Percentiles rank a stretch among this genome's conserved stretches.
phyloP scores from a whole-genome alignment of 768 basidiomycete genomes.

The Infundibulicybe gibba region DNA sequence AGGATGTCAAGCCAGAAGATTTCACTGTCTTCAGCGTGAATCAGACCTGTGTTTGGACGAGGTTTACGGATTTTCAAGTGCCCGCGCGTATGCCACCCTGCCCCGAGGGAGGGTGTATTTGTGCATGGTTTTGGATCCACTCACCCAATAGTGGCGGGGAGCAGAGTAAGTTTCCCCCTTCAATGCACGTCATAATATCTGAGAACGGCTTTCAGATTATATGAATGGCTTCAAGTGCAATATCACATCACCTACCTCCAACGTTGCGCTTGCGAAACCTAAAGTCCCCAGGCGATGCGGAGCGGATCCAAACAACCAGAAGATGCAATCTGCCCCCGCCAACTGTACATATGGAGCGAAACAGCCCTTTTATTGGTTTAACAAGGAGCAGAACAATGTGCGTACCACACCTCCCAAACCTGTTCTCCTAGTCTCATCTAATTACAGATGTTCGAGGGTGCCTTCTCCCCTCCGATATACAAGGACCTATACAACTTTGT shows the following conservation, averaged over 20 bases:
- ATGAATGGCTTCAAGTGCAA: constrained; percentile 77
- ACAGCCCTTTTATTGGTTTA: constrained; percentile 69
- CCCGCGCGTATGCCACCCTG: constrained; percentile 68
- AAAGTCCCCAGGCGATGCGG: constrained; percentile 66
- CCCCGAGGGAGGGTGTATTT: constrained; percentile 58
- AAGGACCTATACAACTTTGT: constrained; percentile 66
- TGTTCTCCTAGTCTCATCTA: background rate
- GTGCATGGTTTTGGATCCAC: constrained; percentile 77
- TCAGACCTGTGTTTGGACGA: constrained; percentile 70
- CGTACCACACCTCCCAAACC: constrained; percentile 13
- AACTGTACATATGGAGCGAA: constrained; percentile 78
- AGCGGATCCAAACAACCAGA: constrained; percentile 46
- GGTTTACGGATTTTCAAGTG: constrained; percentile 67
- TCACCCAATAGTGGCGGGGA: constrained; percentile 57
- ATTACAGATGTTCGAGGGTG: constrained; percentile 61
- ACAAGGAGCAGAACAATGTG: constrained; percentile 59
- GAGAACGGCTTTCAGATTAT: constrained; percentile 40
- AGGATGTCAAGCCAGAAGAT: constrained; percentile 57
- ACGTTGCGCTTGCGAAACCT: constrained; percentile 47
- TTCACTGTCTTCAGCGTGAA: constrained; percentile 75
- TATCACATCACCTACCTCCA: constrained; percentile 49
- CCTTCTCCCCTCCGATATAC: constrained; percentile 61
- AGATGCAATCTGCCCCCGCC: constrained; percentile 37
- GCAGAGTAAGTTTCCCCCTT: constrained; percentile 44
- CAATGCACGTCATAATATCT: background rate